Conservation (phyloP, 75 land plant species). For the Picea glauca region DNA sequence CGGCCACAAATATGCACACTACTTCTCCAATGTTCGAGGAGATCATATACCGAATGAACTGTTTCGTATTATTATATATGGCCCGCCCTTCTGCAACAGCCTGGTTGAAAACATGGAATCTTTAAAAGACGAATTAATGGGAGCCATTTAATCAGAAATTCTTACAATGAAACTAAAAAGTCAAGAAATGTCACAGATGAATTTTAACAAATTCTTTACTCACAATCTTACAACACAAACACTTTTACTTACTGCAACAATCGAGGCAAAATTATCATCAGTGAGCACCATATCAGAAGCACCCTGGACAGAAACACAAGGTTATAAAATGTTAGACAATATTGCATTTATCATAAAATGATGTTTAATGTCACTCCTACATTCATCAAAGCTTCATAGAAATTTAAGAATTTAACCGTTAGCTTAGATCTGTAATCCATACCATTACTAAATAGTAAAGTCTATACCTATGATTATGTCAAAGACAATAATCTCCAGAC, state of each 20-base stretch:
- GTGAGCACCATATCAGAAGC: conserved; percentile 98
- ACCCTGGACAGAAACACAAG: conserved; percentile 46
- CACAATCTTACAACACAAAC: not conserved
- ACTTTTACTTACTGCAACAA: conserved; percentile 75
- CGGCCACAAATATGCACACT: conserved; percentile 98
- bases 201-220: not conserved
- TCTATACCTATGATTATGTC: not conserved
- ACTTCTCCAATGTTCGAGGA: conserved; percentile 99
- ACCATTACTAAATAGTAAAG: not conserved
- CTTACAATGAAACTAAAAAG: not conserved
- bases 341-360: not conserved
- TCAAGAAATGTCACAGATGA: conserved; percentile 1
- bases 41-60: conserved; percentile 99
- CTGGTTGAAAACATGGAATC: conserved; percentile 28
- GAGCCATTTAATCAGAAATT: not conserved
- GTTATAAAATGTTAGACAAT: conserved; percentile 1
- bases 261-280: conserved; percentile 97
- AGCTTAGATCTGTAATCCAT: not conserved
- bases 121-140: not conserved
- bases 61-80: conserved; percentile 97
- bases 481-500: not conserved
- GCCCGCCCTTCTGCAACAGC: conserved; percentile 99
- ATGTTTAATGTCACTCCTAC: not conserved
- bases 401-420: not conserved
- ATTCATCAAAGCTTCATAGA: not conserved